Conservation (phyloP, 441 rosid species). For the Omphalea diandra region DNA sequence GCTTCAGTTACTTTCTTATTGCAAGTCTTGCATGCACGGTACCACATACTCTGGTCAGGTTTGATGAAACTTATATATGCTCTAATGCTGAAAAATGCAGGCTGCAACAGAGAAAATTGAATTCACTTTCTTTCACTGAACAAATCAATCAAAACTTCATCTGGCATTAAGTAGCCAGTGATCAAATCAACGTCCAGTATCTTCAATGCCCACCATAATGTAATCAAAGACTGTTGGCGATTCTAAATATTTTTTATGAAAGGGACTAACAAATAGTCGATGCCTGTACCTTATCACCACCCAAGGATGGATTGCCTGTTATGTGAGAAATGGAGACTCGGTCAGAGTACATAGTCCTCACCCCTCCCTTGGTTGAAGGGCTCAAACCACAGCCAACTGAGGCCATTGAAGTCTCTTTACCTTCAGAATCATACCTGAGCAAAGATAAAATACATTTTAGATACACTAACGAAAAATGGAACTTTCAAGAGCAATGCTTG, state of each 20-base stretch:
- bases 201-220: too few species aligned
- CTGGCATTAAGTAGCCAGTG: background rate
- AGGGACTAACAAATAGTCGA: background rate
- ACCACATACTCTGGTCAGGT: constrained; percentile 97
- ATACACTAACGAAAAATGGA: constrained; percentile 2
- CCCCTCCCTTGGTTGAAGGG: constrained; percentile 53
- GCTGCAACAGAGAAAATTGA: constrained; percentile 46
- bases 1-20: constrained; percentile 90
- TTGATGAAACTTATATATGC: constrained; percentile 76
- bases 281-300: constrained; percentile 67
- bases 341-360: constrained; percentile 69
- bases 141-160: background rate
- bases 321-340: constrained; percentile 60
- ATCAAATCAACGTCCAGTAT: background rate
- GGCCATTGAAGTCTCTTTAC: constrained; percentile 74
- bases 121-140: background rate
- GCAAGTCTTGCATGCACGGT: constrained; percentile 90
- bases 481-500: background rate
- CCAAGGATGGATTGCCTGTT: constrained; percentile 60
- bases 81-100: constrained; percentile 63
- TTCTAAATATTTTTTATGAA: background rate
- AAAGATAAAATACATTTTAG: background rate
- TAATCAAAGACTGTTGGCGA: too few species aligned
- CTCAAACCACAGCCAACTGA: constrained; percentile 65
- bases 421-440: constrained; percentile 84